Evolutionary conservation across 1,139 yeast genomes (phyloP), one percentile per base, ranked within the genome.

Genomic region (Suhomyces anneliseae): DNA sequence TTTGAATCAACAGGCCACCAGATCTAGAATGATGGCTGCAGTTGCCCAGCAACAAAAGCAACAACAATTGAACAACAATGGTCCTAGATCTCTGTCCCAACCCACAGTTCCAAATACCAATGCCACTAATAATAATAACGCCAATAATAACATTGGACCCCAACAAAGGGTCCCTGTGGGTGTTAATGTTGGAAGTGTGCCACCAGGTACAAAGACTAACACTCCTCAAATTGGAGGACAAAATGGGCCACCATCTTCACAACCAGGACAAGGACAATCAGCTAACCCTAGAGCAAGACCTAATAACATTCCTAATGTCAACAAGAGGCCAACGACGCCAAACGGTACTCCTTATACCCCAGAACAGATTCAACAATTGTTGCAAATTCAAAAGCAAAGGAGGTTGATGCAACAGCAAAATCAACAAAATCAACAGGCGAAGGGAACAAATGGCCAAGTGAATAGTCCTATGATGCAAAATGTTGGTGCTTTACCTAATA

Each of bases 271-370:
- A 26, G 26, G 26, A 35, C 38, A 35, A 35, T 24, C 6, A 8
- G 38, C 38, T 39, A 29, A 29, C n/a, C 32, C 32, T n/a, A 39
- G 46, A 36, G 40, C 41, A 15, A 44, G 43, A 32, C 27, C 46
- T 7, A 44, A 26, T 10, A 9, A 39, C 2, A 15, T 41, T 10
- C 36, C 47, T 6, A 37, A 7, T 10, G 34, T 46, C 7, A 47
- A 36, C 27, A 55, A 69, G 47, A 55, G 74, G 32, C 76, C 82
- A 7, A 70, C 78, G 0, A 72, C 78, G 1, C 79, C 82, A 1
- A 75, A 76, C 53, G 83, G 82, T 2, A 74, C 81, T 1, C 81
- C 81, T 7, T 76, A 78, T 45, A 76, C 83, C 0, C 74, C 75
- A 12, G 84, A 80, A 51, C 85, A 80, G 53, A 66, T 80, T 12